Percentiles rank a stretch among this genome's conserved stretches.
Evolutionary conservation across 306 rosid species (phyloP).

Genomic region (Adenanthera pavonina): DNA sequence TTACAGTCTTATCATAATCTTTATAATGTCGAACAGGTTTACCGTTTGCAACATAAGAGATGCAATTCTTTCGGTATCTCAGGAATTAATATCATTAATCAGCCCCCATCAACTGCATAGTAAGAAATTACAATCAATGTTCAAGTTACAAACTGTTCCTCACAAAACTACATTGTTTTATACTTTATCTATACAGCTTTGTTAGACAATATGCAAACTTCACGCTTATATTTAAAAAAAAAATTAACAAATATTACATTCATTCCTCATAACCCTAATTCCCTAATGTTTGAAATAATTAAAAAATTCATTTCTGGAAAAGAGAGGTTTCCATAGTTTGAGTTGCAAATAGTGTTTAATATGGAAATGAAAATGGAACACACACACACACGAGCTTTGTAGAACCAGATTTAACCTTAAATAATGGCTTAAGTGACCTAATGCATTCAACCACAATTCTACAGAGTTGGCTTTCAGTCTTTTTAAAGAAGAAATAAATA

Average conservation of each 20-base stretch:
- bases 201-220: background rate
- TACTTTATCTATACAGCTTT: background rate
- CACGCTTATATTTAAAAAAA: background rate
- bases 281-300: background rate
- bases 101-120: constrained; percentile 84
- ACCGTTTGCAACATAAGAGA: constrained; percentile 9
- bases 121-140: constrained; percentile 36
- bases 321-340: background rate
- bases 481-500: background rate
- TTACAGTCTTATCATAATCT: constrained; percentile 27
- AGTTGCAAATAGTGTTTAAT: background rate
- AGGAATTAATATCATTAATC: constrained; percentile 39
- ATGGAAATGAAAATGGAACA: background rate
- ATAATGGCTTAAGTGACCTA: background rate
- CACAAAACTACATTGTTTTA: background rate
- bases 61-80: constrained; percentile 24
- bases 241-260: background rate
- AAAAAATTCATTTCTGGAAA: background rate
- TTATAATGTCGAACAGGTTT: background rate
- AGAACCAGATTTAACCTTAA: background rate
- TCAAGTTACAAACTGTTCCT: background rate
- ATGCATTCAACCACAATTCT: background rate
- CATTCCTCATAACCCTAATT: background rate
- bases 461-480: background rate
- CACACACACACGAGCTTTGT: background rate